These are phyloP conservation scores for Neltuma alba DNA, from an alignment of 306 rosid species.

Conservation along the genomic window DNA sequence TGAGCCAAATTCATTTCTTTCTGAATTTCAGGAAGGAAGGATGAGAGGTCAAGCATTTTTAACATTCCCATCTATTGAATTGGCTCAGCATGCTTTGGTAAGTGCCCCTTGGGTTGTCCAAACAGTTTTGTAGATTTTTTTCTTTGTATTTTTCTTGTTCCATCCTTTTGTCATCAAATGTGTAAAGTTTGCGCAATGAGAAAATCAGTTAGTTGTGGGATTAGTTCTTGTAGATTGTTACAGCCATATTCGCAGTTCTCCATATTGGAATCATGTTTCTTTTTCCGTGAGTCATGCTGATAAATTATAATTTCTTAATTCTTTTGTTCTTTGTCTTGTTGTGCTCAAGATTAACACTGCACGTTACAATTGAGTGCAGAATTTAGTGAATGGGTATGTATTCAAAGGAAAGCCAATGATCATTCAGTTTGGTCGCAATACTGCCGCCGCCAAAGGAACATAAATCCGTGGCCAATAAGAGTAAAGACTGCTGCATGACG, in stretches of 20 bases:
- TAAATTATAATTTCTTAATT: background rate
- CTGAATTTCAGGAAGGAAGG: constrained; percentile 89
- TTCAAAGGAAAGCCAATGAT: constrained; percentile 95
- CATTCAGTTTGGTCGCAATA: constrained; percentile 88
- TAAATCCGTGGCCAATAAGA: constrained; percentile 19
- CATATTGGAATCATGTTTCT: background rate
- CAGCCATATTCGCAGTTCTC: constrained; percentile 20
- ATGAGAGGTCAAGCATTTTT: constrained; percentile 98
- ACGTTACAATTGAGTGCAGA: constrained; percentile 53
- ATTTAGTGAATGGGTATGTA: constrained; percentile 76
- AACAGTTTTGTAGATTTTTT: constrained; percentile 18
- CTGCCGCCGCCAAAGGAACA: constrained; percentile 60
- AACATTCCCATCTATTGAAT: constrained; percentile 83
- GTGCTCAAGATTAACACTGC: constrained; percentile 13
- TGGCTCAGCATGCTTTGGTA: constrained; percentile 87
- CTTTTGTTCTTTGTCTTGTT: constrained; percentile 14
- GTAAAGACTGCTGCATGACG: background rate
- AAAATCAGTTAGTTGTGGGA: background rate
- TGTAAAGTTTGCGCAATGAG: background rate
- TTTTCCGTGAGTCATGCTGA: background rate
- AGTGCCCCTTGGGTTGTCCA: background rate
- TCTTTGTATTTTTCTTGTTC: background rate
- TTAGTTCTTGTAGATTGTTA: constrained; percentile 15
- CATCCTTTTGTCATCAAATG: constrained; percentile 10
- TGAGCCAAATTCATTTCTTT: constrained; percentile 24